Evolutionary conservation across 345 rosid species (phyloP).

Genomic region (Arabidopsis suecica): DNA sequence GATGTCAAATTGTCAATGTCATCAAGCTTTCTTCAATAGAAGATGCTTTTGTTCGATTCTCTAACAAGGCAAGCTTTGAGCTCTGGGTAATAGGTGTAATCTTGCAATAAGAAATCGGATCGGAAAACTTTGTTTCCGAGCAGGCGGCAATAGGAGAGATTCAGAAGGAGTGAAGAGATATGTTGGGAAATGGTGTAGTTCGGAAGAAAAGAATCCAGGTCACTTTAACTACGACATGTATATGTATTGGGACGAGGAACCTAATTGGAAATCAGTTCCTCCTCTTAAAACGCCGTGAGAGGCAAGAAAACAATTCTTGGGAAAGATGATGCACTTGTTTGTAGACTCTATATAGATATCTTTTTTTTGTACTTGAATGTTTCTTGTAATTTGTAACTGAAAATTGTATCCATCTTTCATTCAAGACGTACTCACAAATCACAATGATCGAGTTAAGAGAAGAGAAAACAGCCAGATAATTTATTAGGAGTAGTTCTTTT

Average conservation of each 20-base stretch:
- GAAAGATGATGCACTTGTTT: no score
- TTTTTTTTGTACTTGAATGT: not conserved
- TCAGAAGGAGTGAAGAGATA: no score
- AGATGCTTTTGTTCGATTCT: not conserved
- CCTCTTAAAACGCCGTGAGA: no score
- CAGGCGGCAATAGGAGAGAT: not conserved
- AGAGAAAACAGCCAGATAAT: not conserved
- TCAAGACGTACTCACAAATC: not conserved
- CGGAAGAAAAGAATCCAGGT: no score
- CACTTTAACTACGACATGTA: no score
- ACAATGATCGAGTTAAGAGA: not conserved
- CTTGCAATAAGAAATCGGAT: not conserved
- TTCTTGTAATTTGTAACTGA: not conserved
- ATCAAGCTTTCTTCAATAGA: no score
- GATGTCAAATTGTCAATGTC: no score
- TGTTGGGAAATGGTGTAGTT: no score
- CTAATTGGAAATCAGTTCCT: conserved; percentile 62
- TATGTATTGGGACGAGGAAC: conserved; percentile 51
- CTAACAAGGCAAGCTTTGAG: not conserved
- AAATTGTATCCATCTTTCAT: not conserved
- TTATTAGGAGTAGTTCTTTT: not conserved
- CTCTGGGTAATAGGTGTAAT: not conserved
- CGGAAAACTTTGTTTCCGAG: not conserved
- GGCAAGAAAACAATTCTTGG: no score
- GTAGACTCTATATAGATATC: no score